Base-by-base conservation (phyloP, 2,329 filamentous ascomycete species). In the Zymoseptoria ardabiliae region DNA sequence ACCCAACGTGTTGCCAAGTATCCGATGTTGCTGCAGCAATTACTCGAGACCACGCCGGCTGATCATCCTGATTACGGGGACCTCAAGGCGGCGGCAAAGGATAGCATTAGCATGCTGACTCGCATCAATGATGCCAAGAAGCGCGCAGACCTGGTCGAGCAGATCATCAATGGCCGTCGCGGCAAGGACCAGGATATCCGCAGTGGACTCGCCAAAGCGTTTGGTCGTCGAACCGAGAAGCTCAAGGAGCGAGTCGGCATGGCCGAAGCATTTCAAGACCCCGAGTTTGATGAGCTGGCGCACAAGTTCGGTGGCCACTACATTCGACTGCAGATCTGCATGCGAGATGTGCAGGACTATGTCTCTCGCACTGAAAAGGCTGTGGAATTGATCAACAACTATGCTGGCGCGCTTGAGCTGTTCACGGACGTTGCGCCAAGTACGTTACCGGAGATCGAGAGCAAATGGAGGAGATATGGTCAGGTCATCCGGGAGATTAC, bases 1-100 rank as follows among this genome's bases (percentile, higher is more conserved):
- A 92, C 96, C 73, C 94, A 99, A 75, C 85, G 94, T 53, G 87
- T 97, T 63, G 87, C 93, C 35, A 97, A 97, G 70, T 99, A 97
- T 70, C 91, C 91, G 3, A 86, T 96, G 52, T 79, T 99, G 49
- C 84, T 99, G 51, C 85, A 86, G 35, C 86, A 91, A 58, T 79
- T 99, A 10, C 79, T 95, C 22, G 86, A 91, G 63, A 83, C 87
- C 58, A 97, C 93, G 0, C 87, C 90, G 0, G 75, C 81, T 9
- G 87, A 91, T 63, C 94, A 99, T 70, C 92, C 93, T 0, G 94
- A 99, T 73, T 84, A 87, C 61, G 66, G 67, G 19, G 78, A 83
- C 8, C 81, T 99, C 35, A 85, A 88, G 64, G 82, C 81, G 45
- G 88, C 92, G 9, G 85, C 90, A 21, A 83, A 89, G 56, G 89